phyloP scores from a whole-genome alignment of 2,329 filamentous ascomycete genomes.

The Fusarium staphyleae region DNA sequence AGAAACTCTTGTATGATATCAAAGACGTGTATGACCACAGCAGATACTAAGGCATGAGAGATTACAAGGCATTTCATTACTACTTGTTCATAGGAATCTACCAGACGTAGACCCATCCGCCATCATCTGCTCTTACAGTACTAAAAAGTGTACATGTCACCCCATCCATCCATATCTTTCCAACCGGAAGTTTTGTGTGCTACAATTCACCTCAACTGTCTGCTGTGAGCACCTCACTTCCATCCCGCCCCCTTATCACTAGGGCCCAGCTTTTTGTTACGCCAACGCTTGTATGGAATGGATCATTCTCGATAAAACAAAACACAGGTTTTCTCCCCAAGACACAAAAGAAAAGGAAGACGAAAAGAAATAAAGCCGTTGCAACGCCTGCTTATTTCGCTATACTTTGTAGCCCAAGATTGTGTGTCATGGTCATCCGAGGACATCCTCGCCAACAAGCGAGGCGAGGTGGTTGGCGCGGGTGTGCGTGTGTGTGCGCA shows the following conservation, averaged over 20 bases:
- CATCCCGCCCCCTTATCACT: conserved; percentile 10
- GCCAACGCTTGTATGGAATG: conserved; percentile 42
- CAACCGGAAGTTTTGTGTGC: conserved; percentile 8
- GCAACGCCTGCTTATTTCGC: conserved; percentile 33
- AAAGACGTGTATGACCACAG: not conserved
- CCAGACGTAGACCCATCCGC: conserved; percentile 9
- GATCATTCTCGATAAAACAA: conserved; percentile 32
- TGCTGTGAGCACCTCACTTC: conserved; percentile 4
- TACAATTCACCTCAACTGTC: conserved; percentile 13
- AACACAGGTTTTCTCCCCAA: conserved; percentile 17
- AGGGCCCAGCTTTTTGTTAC: conserved; percentile 40
- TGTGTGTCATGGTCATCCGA: conserved; percentile 22
- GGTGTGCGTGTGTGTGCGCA: conserved; percentile 16
- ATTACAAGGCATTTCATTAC: conserved; percentile 34
- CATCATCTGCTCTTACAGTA: not conserved
- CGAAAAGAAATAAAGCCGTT: conserved; percentile 12
- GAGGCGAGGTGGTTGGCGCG: conserved; percentile 17
- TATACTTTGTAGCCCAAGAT: conserved; percentile 19
- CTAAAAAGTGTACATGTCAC: not conserved
- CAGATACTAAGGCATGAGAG: conserved; percentile 3
- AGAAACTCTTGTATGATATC: not conserved
- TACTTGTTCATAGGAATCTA: conserved; percentile 30
- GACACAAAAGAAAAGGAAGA: conserved; percentile 23
- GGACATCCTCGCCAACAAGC: conserved; percentile 8
- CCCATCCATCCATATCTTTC: not conserved